Evolutionary conservation across 2,329 filamentous ascomycete genomes (phyloP).

Genomic region (Sclerotinia spermophila): DNA sequence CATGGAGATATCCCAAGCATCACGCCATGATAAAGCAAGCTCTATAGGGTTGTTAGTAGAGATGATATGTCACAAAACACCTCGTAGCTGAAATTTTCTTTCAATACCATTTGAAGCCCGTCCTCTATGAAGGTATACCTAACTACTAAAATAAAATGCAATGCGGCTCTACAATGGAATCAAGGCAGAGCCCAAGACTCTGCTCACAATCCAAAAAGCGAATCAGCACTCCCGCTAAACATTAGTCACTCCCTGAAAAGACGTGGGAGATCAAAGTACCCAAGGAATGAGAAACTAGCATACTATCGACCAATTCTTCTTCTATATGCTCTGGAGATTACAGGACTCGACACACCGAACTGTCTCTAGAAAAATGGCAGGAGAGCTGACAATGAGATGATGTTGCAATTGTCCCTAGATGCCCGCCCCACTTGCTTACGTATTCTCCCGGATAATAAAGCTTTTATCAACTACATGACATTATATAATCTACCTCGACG

Average conservation of each 20-base stretch:
- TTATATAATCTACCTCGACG: not conserved
- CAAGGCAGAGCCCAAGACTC: too few species aligned
- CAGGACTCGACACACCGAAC: not conserved
- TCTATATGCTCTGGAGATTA: rapidly evolving
- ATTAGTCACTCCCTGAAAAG: not conserved
- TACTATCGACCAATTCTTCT: rapidly evolving
- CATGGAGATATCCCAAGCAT: too few species aligned
- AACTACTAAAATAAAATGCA: too few species aligned
- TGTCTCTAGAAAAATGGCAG: not conserved
- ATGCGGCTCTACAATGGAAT: too few species aligned
- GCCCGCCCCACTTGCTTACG: not conserved
- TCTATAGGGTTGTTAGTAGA: too few species aligned
- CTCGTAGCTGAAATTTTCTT: too few species aligned
- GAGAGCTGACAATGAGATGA: not conserved
- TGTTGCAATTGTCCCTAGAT: not conserved
- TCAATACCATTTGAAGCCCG: too few species aligned
- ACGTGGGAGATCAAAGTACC: not conserved
- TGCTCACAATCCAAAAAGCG: too few species aligned
- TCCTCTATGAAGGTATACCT: too few species aligned
- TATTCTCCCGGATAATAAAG: not conserved
- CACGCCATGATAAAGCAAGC: too few species aligned
- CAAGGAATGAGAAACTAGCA: not conserved
- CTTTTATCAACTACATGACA: not conserved
- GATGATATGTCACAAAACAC: too few species aligned
- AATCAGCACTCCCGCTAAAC: not conserved